phyloP scores from a whole-genome alignment of 2,329 filamentous ascomycete genomes.

The Fusarium caatingaense region DNA sequence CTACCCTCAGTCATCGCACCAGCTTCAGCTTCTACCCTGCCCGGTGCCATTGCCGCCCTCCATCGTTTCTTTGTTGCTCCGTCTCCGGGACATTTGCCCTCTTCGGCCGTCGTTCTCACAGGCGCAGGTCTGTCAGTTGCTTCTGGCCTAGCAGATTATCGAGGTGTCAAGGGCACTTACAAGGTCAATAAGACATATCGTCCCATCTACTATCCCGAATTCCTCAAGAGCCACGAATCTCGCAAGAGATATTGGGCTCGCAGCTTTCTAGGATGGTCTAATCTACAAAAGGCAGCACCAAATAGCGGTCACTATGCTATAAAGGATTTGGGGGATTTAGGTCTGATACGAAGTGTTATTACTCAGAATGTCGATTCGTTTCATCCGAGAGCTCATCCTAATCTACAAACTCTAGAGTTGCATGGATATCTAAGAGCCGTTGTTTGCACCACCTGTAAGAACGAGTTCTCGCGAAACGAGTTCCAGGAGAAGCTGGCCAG shows the following conservation, averaged over 20 bases:
- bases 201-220: constrained; percentile 94
- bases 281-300: constrained; percentile 79
- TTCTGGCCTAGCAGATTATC: constrained; percentile 92
- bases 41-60: constrained; percentile 82
- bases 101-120: constrained; percentile 66
- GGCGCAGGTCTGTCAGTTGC: constrained; percentile 95
- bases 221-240: constrained; percentile 81
- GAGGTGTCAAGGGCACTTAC: constrained; percentile 91
- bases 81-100: constrained; percentile 60
- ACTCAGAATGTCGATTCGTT: constrained; percentile 99
- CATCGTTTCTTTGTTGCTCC: constrained; percentile 77
- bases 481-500: constrained; percentile 82
- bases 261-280: constrained; percentile 93
- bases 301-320: constrained; percentile 86
- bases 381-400: constrained; percentile 80
- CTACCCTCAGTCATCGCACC: constrained; percentile 82
- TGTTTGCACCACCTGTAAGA: constrained; percentile 82
- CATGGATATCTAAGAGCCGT: constrained; percentile 89
- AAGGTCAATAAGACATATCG: constrained; percentile 89
- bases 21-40: constrained; percentile 72
- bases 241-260: constrained; percentile 96
- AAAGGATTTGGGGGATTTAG: constrained; percentile 75
- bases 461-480: constrained; percentile 73
- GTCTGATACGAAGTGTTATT: constrained; percentile 79
- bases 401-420: constrained; percentile 81